A percentile compares a stretch with the other conserved stretches of the same genome.
These are phyloP conservation scores for Cercospora brassicicola DNA, from an alignment of 2,329 filamentous ascomycete genomes.

Conservation along the genomic window DNA sequence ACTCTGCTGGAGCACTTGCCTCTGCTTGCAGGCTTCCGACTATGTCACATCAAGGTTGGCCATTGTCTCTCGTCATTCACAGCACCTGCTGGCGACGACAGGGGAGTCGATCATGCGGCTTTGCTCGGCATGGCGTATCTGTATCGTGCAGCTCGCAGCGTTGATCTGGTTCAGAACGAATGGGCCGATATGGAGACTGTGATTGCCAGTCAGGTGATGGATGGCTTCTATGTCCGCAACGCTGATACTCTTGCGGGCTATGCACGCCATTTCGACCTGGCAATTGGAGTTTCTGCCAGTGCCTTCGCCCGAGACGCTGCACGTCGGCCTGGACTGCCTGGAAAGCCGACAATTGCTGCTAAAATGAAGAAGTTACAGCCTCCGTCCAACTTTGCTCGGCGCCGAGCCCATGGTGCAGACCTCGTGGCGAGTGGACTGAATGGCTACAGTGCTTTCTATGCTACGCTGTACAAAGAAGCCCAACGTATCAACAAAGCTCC, in stretches of 20 bases:
- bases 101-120: not conserved
- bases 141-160: not conserved
- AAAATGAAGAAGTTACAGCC: conserved; percentile 6
- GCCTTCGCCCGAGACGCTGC: not conserved
- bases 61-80: not conserved
- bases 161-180: not conserved
- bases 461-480: not conserved
- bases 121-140: conserved; percentile 5
- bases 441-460: not conserved
- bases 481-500: not conserved
- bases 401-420: not conserved
- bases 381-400: not conserved
- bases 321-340: not conserved
- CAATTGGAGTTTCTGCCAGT: conserved; percentile 4
- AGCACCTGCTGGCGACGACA: not conserved
- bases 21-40: not conserved
- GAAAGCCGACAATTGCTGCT: not conserved
- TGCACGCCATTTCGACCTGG: conserved; percentile 12
- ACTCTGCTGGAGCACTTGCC: not conserved
- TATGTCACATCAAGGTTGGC: not conserved
- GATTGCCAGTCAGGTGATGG: not conserved
- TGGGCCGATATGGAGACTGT: conserved; percentile 10
- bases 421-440: not conserved
- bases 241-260: conserved; percentile 1
- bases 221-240: conserved; percentile 3